A percentile compares a stretch with the other conserved stretches of the same genome.
phyloP scores from a whole-genome alignment of 139 green algal genomes.

The Chlorella vulgaris region DNA sequence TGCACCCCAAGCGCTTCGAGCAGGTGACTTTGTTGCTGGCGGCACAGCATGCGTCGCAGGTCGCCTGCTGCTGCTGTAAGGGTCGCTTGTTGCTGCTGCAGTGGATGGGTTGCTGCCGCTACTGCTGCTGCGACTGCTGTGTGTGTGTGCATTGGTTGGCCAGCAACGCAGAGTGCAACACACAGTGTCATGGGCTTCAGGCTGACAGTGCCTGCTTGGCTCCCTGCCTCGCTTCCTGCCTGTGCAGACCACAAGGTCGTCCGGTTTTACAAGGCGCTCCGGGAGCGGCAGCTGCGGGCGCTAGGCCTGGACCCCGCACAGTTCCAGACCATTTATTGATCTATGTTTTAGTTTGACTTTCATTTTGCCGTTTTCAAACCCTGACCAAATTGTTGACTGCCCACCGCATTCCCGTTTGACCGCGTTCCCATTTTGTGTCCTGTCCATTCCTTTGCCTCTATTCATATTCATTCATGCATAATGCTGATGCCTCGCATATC shows the following conservation, averaged over 20 bases:
- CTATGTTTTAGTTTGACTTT: background rate
- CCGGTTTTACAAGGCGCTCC: slow-evolving; percentile 40
- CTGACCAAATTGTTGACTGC: too few species aligned
- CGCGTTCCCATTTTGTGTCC: too few species aligned
- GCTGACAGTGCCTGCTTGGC: background rate
- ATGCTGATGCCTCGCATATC: too few species aligned
- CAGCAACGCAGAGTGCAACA: too few species aligned
- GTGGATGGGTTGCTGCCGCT: too few species aligned
- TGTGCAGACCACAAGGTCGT: slow-evolving; percentile 36
- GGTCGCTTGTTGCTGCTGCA: background rate
- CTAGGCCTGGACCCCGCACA: slow-evolving; percentile 19
- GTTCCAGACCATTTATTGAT: slow-evolving; percentile 26
- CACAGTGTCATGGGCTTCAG: too few species aligned
- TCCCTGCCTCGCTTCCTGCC: background rate
- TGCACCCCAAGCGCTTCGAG: slow-evolving; percentile 34
- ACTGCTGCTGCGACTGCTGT: too few species aligned
- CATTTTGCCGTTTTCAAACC: too few species aligned
- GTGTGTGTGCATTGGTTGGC: too few species aligned
- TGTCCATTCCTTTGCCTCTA: too few species aligned
- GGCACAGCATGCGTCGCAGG: background rate
- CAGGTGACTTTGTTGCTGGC: slow-evolving; percentile 10
- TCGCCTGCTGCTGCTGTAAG: background rate
- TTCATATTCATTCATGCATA: too few species aligned
- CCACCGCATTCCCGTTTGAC: too few species aligned
- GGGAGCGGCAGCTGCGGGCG: slow-evolving; percentile 8